Evolutionary conservation across 1,284 basidiomycete genomes (phyloP), one percentile per base, ranked within the genome.

Genomic region (Abortiporus biennis): DNA sequence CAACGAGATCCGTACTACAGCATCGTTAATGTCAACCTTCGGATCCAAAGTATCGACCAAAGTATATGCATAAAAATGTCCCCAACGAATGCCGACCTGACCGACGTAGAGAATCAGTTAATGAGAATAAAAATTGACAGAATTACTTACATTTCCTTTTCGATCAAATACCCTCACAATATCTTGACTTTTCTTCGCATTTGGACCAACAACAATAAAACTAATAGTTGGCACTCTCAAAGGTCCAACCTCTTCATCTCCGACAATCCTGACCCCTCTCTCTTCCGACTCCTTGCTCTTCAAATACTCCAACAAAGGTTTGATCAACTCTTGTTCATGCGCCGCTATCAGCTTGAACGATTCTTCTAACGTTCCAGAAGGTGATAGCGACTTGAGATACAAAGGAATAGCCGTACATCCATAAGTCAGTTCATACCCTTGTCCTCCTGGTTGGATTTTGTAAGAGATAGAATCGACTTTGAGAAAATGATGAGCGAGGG

Each of bases 41-140:
- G 79, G 81, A 23, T 54, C 54, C 4, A 85, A 61, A 25, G 63
- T 59, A 5, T 71, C 65, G 6, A 86, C 63, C 11, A 89, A 63
- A 1, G 73, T 75, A 55, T 84, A 85, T 3, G 86, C 84, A 54
- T 89, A 89, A 57, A 85, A 88, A 56, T 90, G 81, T 1, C 87
- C 86, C 45, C 76, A 85, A 12, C 84, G 79, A 38, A 88, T 83
- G 0, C 85, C 85, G 37, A 86, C 71, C 85, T 87, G 39, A 2
- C 19, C 12, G 25, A 19, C 19, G 17, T 13, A 38, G 9, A 17
- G 19, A 12, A 25, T 16, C 20, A 6, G 20, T 17, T 21, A 22
- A 16, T 17, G 37, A 20, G 11, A 35, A 40, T 16, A 8, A 29
- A 35, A 39, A 12, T 19, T 35, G 36, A 5, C 24, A 39, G 42